A percentile compares a stretch with the other conserved stretches of the same genome.
phyloP scores from a whole-genome alignment of 352 stramenopile genomes.

The Nothophytophthora sp. region DNA sequence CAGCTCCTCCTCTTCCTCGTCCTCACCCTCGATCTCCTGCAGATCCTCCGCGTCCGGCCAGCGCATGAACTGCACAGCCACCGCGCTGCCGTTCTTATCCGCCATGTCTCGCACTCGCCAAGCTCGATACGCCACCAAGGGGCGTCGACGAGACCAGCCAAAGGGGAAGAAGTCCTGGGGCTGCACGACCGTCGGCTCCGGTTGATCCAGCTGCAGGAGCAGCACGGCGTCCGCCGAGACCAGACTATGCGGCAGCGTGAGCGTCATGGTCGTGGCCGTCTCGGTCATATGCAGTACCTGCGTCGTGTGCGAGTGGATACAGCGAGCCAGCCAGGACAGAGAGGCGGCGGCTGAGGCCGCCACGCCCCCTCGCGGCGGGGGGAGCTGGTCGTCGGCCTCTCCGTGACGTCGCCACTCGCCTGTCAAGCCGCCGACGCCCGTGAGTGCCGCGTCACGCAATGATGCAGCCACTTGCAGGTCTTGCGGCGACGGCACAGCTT shows the following conservation, averaged over 20 bases:
- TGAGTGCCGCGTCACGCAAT: slow-evolving; percentile 42
- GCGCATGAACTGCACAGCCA: slow-evolving; percentile 66
- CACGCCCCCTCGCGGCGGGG: slow-evolving; percentile 32
- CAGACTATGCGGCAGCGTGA: slow-evolving; percentile 59
- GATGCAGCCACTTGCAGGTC: slow-evolving; percentile 47
- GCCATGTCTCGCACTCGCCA: slow-evolving; percentile 59
- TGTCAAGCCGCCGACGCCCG: slow-evolving; percentile 36
- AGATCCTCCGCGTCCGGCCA: slow-evolving; percentile 48
- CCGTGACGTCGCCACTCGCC: slow-evolving; percentile 50
- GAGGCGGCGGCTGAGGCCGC: slow-evolving; percentile 30
- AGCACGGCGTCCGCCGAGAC: slow-evolving; percentile 57
- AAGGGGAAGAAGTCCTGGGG: slow-evolving; percentile 69
- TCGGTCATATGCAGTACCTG: slow-evolving; percentile 61
- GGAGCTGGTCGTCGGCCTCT: slow-evolving; percentile 41
- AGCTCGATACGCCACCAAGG: slow-evolving; percentile 62
- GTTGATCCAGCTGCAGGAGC: slow-evolving; percentile 44
- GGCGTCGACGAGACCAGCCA: slow-evolving; percentile 42
- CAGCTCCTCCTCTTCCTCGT: slow-evolving; percentile 44
- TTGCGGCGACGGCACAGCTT: slow-evolving; percentile 39
- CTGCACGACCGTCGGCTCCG: slow-evolving; percentile 41
- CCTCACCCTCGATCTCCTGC: slow-evolving; percentile 30
- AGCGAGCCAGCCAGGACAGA: slow-evolving; percentile 51
- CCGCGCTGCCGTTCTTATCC: slow-evolving; percentile 46
- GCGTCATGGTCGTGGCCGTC: slow-evolving; percentile 55
- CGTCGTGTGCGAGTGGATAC: slow-evolving; percentile 54